These are phyloP conservation scores for Zasmidium citrigriseum DNA, from an alignment of 2,329 filamentous ascomycete species.

Conservation along the genomic window DNA sequence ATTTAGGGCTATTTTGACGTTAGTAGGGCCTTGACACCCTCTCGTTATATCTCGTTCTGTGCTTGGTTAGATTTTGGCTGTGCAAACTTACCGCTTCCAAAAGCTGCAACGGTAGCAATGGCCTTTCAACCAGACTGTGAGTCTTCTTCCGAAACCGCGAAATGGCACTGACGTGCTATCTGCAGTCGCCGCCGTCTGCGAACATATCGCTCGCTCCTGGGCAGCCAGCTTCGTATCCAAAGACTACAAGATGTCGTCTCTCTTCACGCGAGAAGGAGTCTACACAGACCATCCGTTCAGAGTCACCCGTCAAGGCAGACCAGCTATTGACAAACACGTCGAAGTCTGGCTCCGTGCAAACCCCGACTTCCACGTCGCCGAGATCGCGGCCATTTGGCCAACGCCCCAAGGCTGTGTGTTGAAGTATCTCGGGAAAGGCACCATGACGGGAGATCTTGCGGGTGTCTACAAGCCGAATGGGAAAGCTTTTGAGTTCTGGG, in stretches of 20 bases:
- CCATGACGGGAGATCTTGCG: not conserved
- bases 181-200: not conserved
- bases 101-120: too few relatives aligned
- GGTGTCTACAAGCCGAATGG: not conserved
- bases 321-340: not conserved
- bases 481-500: not conserved
- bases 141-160: too few relatives aligned
- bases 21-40: too few relatives aligned
- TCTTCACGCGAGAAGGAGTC: not conserved
- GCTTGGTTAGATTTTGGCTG: too few relatives aligned
- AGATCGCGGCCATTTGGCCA: not conserved
- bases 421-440: not conserved
- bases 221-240: not conserved
- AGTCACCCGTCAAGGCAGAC: not conserved
- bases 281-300: not conserved
- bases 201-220: not conserved
- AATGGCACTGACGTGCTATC: too few relatives aligned
- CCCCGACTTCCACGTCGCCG: not conserved
- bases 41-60: too few relatives aligned
- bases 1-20: too few relatives aligned
- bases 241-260: not conserved
- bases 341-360: not conserved
- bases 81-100: too few relatives aligned
- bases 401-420: not conserved
- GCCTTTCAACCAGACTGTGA: too few relatives aligned